phyloP scores from a whole-genome alignment of 352 stramenopile species.

The Elongisporangium anandrum region DNA sequence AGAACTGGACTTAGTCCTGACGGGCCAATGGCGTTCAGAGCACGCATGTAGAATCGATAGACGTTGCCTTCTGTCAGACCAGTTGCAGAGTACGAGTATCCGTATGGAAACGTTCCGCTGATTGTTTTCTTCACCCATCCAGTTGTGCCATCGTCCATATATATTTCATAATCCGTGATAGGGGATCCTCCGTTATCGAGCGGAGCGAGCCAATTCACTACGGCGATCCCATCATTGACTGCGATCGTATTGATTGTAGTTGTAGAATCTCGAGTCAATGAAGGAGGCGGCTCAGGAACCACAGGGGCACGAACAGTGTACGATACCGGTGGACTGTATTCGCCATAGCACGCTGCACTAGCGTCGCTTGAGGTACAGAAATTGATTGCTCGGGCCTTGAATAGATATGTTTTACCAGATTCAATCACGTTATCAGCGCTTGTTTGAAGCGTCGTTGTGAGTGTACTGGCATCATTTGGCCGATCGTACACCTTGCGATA shows the following conservation, averaged over 20 bases:
- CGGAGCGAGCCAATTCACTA: constrained; percentile 83
- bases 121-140: constrained; percentile 46
- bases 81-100: constrained; percentile 37
- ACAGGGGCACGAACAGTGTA: constrained; percentile 88
- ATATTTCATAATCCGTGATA: constrained; percentile 92
- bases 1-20: constrained; percentile 82
- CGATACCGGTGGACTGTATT: constrained; percentile 85
- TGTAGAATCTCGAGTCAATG: constrained; percentile 47
- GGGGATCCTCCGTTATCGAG: constrained; percentile 91
- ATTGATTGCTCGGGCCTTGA: constrained; percentile 94
- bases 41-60: constrained; percentile 92
- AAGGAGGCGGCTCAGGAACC: constrained; percentile 76
- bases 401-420: constrained; percentile 88
- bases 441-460: constrained; percentile 73
- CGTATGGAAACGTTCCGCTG: constrained; percentile 38
- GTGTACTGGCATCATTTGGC: constrained; percentile 67
- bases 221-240: constrained; percentile 48
- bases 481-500: constrained; percentile 93
- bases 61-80: constrained; percentile 76
- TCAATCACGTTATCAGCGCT: constrained; percentile 86
- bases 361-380: constrained; percentile 84
- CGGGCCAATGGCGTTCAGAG: constrained; percentile 80
- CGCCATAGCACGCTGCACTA: constrained; percentile 79
- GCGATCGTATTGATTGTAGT: constrained; percentile 62
- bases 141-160: constrained; percentile 67